phyloP scores from a whole-genome alignment of 805 yeast species.

The Cyberlindnera bimundalis region DNA sequence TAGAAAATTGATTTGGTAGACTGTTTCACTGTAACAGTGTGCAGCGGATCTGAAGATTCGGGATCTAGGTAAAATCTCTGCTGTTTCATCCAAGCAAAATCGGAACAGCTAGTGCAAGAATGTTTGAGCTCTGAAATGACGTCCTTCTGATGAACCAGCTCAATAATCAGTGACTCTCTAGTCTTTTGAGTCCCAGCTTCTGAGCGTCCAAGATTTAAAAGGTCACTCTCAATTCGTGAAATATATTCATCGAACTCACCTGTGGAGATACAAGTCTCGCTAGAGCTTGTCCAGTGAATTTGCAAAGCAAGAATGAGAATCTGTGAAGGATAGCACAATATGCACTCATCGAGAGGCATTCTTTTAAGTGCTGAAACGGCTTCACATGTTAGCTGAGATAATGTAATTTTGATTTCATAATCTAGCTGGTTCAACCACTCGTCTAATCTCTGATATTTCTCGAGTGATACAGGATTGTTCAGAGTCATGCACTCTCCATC shows the following conservation, averaged over 20 bases:
- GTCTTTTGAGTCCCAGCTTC: conserved; percentile 44
- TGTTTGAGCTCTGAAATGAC: conserved; percentile 28
- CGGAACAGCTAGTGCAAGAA: conserved; percentile 10
- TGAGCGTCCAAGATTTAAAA: conserved; percentile 15
- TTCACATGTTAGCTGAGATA: conserved; percentile 35
- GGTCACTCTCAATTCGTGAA: not conserved
- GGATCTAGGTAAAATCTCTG: conserved; percentile 42
- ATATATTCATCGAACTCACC: not conserved
- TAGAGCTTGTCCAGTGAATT: conserved; percentile 47
- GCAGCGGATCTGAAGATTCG: conserved; percentile 25
- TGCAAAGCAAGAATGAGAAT: conserved; percentile 52
- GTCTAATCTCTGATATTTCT: conserved; percentile 40
- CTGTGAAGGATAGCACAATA: conserved; percentile 51
- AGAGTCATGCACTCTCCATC: conserved; percentile 60
- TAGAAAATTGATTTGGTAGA: conserved; percentile 51
- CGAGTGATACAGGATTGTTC: conserved; percentile 39
- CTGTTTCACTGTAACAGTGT: conserved; percentile 45
- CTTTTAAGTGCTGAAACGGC: conserved; percentile 30
- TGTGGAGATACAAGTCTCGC: conserved; percentile 33
- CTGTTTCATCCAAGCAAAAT: conserved; percentile 47
- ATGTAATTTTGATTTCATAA: conserved; percentile 42
- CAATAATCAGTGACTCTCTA: conserved; percentile 62
- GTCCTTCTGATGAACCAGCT: conserved; percentile 56
- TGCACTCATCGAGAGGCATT: conserved; percentile 30
- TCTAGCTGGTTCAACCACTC: conserved; percentile 68